Conservation (phyloP, 1,139 yeast species). For the Diutina scorzettiae region DNA sequence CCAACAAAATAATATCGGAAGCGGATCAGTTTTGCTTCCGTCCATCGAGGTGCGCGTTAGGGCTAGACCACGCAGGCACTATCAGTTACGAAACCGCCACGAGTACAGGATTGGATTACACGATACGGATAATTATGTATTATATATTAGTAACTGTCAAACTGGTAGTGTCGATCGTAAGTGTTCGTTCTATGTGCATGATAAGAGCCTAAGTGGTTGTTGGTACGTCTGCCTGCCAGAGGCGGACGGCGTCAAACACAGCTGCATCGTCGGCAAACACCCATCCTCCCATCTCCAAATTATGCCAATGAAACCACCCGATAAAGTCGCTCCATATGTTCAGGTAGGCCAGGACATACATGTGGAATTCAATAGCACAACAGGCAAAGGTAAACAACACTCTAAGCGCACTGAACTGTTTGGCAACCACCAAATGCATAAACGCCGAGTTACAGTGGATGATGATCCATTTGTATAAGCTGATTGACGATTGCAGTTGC, state of each 20-base stretch:
- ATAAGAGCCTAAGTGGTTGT: conserved; percentile 3
- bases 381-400: neutral
- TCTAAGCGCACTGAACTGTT: neutral
- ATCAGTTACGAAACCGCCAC: too few species aligned
- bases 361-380: neutral
- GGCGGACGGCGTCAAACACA: neutral
- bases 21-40: too few species aligned
- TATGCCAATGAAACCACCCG: neutral
- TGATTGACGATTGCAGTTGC: neutral
- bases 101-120: too few species aligned
- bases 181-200: too few species aligned
- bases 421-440: neutral
- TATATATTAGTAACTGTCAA: too few species aligned
- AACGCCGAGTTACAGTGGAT: neutral
- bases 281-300: neutral
- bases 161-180: too few species aligned
- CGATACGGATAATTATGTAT: too few species aligned
- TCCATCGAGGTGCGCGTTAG: too few species aligned
- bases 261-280: neutral
- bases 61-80: too few species aligned
- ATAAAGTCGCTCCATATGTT: conserved; percentile 1
- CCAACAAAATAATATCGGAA: too few species aligned
- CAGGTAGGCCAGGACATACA: conserved; percentile 4
- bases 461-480: neutral
- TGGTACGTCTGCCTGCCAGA: neutral